Percentiles rank a stretch among this genome's conserved stretches.
Conservation (phyloP, 2,329 filamentous ascomycete species). For the Hypoxylon sp. region DNA sequence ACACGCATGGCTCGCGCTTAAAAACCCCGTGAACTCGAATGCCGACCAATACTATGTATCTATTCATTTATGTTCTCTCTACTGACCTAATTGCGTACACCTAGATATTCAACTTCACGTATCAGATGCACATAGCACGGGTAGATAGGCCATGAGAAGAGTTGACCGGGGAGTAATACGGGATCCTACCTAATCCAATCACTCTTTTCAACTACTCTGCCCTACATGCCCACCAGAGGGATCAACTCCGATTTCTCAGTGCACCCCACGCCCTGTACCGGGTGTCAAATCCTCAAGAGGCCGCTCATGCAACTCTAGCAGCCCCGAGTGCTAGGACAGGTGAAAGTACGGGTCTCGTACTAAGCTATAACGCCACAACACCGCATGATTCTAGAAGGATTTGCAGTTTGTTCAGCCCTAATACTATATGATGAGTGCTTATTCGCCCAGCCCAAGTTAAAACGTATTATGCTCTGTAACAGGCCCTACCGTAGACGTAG, state of each 20-base stretch:
- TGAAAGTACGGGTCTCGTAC: neutral
- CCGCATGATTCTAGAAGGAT: constrained; percentile 17
- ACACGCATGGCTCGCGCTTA: constrained; percentile 4
- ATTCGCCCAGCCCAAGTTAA: constrained; percentile 18
- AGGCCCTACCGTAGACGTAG: constrained; percentile 3
- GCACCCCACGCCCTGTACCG: constrained; percentile 2
- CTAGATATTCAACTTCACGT: neutral
- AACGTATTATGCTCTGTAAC: constrained; percentile 16
- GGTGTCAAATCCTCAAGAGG: neutral
- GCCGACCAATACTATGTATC: neutral
- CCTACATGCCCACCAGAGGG: constrained; percentile 10
- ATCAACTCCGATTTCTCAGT: constrained; percentile 12
- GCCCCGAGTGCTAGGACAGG: constrained; percentile 14
- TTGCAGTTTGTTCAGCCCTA: constrained; percentile 16
- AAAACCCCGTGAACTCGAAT: neutral
- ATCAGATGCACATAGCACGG: constrained; percentile 4
- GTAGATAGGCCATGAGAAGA: neutral
- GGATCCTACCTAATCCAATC: constrained; percentile 30
- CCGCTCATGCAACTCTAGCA: constrained; percentile 11
- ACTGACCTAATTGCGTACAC: neutral
- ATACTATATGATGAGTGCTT: neutral
- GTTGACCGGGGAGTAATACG: constrained; percentile 4
- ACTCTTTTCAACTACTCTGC: neutral
- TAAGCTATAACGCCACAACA: constrained; percentile 14
- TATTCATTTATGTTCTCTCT: neutral